These are phyloP conservation scores for Aspergillus calidoustus DNA, from an alignment of 2,329 filamentous ascomycete genomes.

Conservation along the genomic window DNA sequence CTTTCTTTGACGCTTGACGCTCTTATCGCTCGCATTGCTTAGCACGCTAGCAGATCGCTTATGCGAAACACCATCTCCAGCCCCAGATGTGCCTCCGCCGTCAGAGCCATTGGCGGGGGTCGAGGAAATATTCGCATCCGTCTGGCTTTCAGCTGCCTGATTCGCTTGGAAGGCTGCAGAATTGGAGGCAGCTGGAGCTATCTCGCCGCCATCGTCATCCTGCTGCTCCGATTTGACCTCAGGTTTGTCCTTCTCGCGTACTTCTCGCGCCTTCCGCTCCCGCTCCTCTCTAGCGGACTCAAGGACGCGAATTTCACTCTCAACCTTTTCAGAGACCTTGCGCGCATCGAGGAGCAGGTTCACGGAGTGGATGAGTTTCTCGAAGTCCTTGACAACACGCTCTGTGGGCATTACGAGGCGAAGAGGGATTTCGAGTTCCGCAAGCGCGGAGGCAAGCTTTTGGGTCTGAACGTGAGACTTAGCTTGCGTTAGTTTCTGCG, in stretches of 20 bases:
- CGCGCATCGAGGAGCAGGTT: slow-evolving; percentile 53
- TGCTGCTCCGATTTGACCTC: slow-evolving; percentile 43
- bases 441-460: slow-evolving; percentile 52
- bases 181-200: slow-evolving; percentile 15
- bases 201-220: slow-evolving; percentile 36
- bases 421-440: slow-evolving; percentile 52
- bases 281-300: slow-evolving; percentile 48
- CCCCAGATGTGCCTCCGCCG: slow-evolving; percentile 19
- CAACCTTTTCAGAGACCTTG: slow-evolving; percentile 53
- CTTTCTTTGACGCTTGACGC: slow-evolving; percentile 55
- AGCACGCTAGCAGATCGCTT: slow-evolving; percentile 86
- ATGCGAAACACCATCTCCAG: slow-evolving; percentile 45
- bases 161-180: slow-evolving; percentile 18
- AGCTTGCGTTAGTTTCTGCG: slow-evolving; percentile 54
- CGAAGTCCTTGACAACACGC: slow-evolving; percentile 55
- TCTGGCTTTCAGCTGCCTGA: not conserved
- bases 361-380: slow-evolving; percentile 52
- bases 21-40: slow-evolving; percentile 69
- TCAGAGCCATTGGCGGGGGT: slow-evolving; percentile 14
- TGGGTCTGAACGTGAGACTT: slow-evolving; percentile 56
- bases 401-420: slow-evolving; percentile 56
- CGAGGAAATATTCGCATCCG: not conserved
- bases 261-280: slow-evolving; percentile 40
- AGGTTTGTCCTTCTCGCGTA: slow-evolving; percentile 33
- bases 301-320: slow-evolving; percentile 53